Base-by-base conservation (phyloP, 1,139 yeast genomes). In the Diutina rugosa region DNA sequence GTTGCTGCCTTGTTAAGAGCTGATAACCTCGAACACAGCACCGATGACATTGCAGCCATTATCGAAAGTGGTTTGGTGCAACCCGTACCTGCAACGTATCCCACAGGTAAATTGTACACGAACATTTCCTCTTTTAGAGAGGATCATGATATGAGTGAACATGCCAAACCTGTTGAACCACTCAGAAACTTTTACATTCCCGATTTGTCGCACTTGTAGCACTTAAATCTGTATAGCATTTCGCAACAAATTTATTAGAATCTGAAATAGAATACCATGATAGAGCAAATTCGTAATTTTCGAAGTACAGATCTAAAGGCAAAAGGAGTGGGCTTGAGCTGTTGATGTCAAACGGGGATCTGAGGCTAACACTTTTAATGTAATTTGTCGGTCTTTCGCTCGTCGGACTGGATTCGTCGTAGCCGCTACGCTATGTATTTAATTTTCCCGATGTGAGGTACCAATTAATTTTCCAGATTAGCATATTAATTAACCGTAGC, bases 131-230 rank as follows among this genome's bases (percentile, higher is more conserved):
- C 65, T 4, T 74, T 74, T 60, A 70, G 71, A 61, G 51, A 56
- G 7, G 58, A 57, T 2, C 66, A 64, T 54, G 55, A 48, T 1
- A 55, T 60, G 56, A 76, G 76, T 3, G 76, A 69, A 0, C 56
- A 60, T 32, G 74, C 79, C 1, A 51, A 46, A 18, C 74, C 78
- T 6, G 70, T 71, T 46, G 65, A 66, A 44, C 69, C 71, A 1
- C 66, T 76, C 56, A 57, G 65, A 6, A 66, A 66, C 41, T 76
- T 69, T 62, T 67, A 70, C 59, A 71, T 26, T 12, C 55, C 55
- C 2, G 46, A 51, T 12, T 8, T 14, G 46, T 35, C 54, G 6
- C 54, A 38, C 21, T 51, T 51, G 54, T 51, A 21, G n/a, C 29
- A n/a, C 41, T 12, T 12, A 14, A 35, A 9, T 35, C 41, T 5